Evolutionary conservation across 768 basidiomycete genomes (phyloP), one percentile per base, ranked within the genome.

Genomic region (Naematelia aurantialba): DNA sequence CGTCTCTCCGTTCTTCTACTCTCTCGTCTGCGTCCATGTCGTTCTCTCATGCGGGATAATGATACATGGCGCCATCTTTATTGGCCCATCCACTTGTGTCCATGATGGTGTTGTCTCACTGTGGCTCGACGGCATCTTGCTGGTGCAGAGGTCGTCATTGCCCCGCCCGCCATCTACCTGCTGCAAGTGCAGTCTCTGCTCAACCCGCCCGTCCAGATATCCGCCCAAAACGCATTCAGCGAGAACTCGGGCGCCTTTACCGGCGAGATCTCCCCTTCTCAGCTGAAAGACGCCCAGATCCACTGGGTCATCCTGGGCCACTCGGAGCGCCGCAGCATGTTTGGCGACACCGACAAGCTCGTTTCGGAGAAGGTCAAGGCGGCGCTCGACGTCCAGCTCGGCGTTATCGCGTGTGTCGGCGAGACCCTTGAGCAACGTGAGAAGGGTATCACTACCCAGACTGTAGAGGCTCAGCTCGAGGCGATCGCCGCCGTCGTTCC

Each of bases 291-390:
- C 72, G 87, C 87, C n/a, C 82, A 81, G 4, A 85, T 98, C 58
- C 87, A 88, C 58, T 97, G 89, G 76, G 91, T 96, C 67, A 88
- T 99, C 77, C 84, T 97, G 52, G 94, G 94, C 34, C 96, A 99
- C 82, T 97, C 93, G 46, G 96, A 99, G 79, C 89, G 96, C 65
- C 87, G 96, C 61, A 87, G 89, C 5, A 76, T 92, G 64, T 99
- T 98, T 83, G 83, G 86, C 73, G 96, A 99, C 78, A 83, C 86
- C 26, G 89, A 89, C 57, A 85, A 84, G 56, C 65, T 87, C 46
- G 86, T 98, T 62, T 93, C 90, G 11, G 80, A 82, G 64, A 98
- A 97, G 82, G 89, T 89, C 66, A 83, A 85, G 67, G 87, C 88
- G 1, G 89, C 93, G 19, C 78, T 97, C 62, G 84, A 85, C 56